Base-by-base conservation (phyloP, 2,329 filamentous ascomycete species). In the Exophiala aquamarina region DNA sequence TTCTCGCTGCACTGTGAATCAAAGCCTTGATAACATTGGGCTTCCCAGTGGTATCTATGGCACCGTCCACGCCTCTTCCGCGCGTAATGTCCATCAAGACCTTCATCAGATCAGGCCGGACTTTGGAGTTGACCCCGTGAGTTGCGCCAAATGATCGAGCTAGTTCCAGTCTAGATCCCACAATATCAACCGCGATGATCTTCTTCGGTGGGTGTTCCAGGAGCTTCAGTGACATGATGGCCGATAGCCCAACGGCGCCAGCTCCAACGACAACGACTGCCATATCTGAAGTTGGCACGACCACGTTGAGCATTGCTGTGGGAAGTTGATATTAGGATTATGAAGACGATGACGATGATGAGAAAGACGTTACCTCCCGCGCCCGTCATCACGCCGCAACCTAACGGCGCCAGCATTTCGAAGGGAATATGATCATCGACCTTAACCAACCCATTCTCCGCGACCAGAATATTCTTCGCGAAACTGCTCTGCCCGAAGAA, bases 101-200 rank as follows among this genome's bases (percentile, higher is more conserved):
- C 17, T 58, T 49, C 9, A 58, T 61, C 10, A 71, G 52, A 41
- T 66, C 54, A 1, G 47, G 33, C 3, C 58, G 46, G 7, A 53
- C 49, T 35, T 56, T 63, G 4, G 66, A 63, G 50, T 71, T 69
- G 38, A 74, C 52, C 0, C 57, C 61, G 21, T 69, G 56, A 10
- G 71, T 75, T 3, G 75, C 75, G 18, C 75, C 75, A 10, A 75
- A 62, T 31, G 65, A 62, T 15, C 58, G 66, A 0, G 74, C 74
- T 17, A 77, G 52, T 18, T 66, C 63, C 10, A 78, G 61, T 15
- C 71, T 64, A 3, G 58, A 56, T 6, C 66, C 59, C 10, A 74
- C 63, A 8, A 75, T 60, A 50, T 78, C 75, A 6, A 76, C 65
- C 4, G 68, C 74, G 8, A 78, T 69, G 41, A 78, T 56, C 28